Evolutionary conservation across 441 rosid species (phyloP), one percentile per base, ranked within the genome.

Genomic region (Pelargonium myrrhifolium): DNA sequence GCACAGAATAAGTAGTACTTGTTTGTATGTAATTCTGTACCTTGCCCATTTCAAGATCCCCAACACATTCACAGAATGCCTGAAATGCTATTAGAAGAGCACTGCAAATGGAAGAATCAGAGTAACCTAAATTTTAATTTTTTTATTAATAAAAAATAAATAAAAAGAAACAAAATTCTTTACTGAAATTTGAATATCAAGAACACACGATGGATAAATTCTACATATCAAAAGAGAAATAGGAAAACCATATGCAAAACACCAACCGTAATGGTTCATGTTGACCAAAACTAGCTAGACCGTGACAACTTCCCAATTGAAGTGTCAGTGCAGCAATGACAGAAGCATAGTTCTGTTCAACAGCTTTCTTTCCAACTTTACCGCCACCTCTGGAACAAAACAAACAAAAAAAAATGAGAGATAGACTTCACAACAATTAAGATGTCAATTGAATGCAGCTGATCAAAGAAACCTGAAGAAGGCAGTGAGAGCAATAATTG

Each of bases 21-120:
- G 56, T 35, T 42, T 53, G 10, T 65, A 62, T 6, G 66, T 26
- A 72, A 59, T 39, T 58, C 62, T 40, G 67, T 87, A 94, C 99
- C 99, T 95, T 95, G 71, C 98, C 97, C 99, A 95, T 92, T 85
- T 95, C 99, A 74, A 95, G 87, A 78, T 95, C 99, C 68, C 99
- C 99, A 76, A 95, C 92, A 75, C 98, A 95, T 79, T 95, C 99
- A 80, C 99, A 95, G 76, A 95, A 95, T 64, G 97, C 93, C 78
- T 87, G 98, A 83, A 92, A 92, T 75, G 99, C 90, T 66, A 87
- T 80, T 75, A 92, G 83, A 74, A 95, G 94, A 61, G 84, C 94
- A 76, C 99, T 95, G 96, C 77, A 84, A 77, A 72, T 22, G 37
- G 75, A 56, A 40, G 67, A 61, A 62, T 35, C 22, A 35, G 61